Percentiles rank a stretch among this genome's conserved stretches.
Conservation (phyloP, 192 early-diverging fungal genomes). For the Dimargaris xerosporica region DNA sequence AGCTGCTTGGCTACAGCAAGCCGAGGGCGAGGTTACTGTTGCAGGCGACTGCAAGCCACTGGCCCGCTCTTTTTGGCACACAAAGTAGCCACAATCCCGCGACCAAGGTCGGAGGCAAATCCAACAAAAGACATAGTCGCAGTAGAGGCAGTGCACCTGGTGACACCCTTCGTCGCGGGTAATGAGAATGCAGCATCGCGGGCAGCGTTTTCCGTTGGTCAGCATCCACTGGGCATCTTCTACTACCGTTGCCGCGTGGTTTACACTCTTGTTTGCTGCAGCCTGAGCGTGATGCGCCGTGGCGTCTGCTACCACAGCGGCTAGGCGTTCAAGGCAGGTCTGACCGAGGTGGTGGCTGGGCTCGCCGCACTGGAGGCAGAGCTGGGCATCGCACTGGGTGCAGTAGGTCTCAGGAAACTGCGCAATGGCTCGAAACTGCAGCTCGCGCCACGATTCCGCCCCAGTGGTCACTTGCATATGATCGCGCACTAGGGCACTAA, state of each 20-base stretch:
- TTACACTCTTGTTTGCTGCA: too few species aligned
- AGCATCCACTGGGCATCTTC: not conserved
- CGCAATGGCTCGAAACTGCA: not conserved
- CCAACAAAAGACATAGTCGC: not conserved
- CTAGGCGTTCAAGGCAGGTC: not conserved
- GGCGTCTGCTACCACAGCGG: too few species aligned
- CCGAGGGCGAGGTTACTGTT: too few species aligned
- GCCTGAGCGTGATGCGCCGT: too few species aligned
- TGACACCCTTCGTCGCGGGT: conserved; percentile 3
- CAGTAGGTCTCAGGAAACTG: not conserved
- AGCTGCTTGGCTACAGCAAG: too few species aligned
- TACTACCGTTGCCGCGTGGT: too few species aligned
- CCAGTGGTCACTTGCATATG: too few species aligned
- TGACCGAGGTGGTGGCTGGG: not conserved
- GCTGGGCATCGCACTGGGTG: not conserved
- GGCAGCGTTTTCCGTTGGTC: not conserved
- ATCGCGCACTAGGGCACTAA: too few species aligned
- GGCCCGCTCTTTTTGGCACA: not conserved
- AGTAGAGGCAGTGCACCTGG: not conserved
- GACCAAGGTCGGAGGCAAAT: not conserved
- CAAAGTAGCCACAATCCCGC: not conserved
- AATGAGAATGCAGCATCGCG: not conserved
- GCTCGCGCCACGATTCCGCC: not conserved
- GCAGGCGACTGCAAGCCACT: too few species aligned
- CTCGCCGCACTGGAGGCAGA: not conserved